These are phyloP conservation scores for Aspergillus ellipticus DNA, from an alignment of 495 filamentous ascomycete genomes.

Conservation along the genomic window DNA sequence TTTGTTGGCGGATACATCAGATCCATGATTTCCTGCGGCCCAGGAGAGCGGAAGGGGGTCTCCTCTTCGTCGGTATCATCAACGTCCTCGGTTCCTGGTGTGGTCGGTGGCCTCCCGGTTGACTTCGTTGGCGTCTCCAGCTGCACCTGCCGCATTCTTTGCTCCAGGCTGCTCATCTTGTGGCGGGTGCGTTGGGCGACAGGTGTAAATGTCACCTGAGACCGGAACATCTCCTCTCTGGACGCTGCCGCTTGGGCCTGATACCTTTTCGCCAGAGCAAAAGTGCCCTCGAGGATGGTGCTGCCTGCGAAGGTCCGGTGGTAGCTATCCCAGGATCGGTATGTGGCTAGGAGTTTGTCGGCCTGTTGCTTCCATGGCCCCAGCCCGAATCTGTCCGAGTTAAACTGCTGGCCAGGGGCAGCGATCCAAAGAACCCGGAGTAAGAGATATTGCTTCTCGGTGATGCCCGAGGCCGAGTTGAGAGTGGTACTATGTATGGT, in stretches of 20 bases:
- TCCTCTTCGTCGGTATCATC: not conserved
- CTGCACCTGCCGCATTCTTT: not conserved
- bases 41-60: not conserved
- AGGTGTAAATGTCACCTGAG: not conserved
- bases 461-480: not conserved
- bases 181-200: not conserved
- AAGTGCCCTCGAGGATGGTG: not conserved
- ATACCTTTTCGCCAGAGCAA: not conserved
- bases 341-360: not conserved
- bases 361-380: not conserved
- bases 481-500: not conserved
- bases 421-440: not conserved
- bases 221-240: not conserved
- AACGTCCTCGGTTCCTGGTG: not conserved
- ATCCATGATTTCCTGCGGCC: not conserved
- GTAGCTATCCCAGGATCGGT: not conserved
- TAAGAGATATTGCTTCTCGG: not conserved
- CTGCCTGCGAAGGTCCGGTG: not conserved
- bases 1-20: not conserved
- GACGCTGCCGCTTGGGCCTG: not conserved
- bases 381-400: not conserved
- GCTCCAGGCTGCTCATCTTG: not conserved
- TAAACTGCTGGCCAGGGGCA: not conserved
- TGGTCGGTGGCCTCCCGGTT: not conserved
- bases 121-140: not conserved